These are phyloP conservation scores for Penicillium maclennaniae DNA, from an alignment of 495 filamentous ascomycete species.

Conservation along the genomic window DNA sequence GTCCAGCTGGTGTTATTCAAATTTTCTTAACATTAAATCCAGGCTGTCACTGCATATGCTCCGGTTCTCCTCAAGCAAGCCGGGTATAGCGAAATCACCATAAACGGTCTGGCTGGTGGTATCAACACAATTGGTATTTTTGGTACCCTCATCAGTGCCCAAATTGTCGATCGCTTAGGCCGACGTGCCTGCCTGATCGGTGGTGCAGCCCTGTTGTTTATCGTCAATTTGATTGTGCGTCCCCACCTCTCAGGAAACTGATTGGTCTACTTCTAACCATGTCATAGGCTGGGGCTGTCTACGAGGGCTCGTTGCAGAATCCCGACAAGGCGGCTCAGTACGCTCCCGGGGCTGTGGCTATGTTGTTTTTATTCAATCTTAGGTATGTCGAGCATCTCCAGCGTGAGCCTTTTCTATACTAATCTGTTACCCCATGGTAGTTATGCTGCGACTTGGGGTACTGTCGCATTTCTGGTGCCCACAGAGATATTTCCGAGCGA, in stretches of 20 bases:
- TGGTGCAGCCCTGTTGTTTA: slow-evolving; percentile 29
- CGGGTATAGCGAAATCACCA: slow-evolving; percentile 40
- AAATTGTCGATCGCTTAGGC: slow-evolving; percentile 51
- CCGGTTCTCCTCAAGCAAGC: slow-evolving; percentile 40
- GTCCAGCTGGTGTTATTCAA: background rate
- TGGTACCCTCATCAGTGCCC: slow-evolving; percentile 51
- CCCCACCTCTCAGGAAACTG: too few relatives aligned
- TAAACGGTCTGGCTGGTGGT: slow-evolving; percentile 49
- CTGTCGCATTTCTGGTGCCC: slow-evolving; percentile 50
- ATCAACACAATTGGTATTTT: slow-evolving; percentile 53
- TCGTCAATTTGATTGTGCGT: slow-evolving; percentile 34
- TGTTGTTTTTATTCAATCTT: slow-evolving; percentile 53
- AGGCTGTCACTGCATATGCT: slow-evolving; percentile 41
- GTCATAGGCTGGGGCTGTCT: slow-evolving; percentile 33
- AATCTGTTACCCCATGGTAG: slow-evolving; percentile 4
- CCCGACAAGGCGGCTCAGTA: slow-evolving; percentile 29
- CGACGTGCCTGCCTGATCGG: slow-evolving; percentile 43
- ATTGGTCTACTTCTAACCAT: background rate
- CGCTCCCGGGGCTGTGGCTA: slow-evolving; percentile 46
- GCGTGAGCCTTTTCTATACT: background rate
- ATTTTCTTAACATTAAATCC: background rate
- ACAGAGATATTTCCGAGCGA: slow-evolving; percentile 53
- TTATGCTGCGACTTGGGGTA: slow-evolving; percentile 55
- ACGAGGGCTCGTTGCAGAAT: slow-evolving; percentile 33
- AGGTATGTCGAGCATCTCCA: slow-evolving; percentile 21